Conservation (phyloP, 208 protist genomes). For the Leptomonas pyrrhocoris region DNA sequence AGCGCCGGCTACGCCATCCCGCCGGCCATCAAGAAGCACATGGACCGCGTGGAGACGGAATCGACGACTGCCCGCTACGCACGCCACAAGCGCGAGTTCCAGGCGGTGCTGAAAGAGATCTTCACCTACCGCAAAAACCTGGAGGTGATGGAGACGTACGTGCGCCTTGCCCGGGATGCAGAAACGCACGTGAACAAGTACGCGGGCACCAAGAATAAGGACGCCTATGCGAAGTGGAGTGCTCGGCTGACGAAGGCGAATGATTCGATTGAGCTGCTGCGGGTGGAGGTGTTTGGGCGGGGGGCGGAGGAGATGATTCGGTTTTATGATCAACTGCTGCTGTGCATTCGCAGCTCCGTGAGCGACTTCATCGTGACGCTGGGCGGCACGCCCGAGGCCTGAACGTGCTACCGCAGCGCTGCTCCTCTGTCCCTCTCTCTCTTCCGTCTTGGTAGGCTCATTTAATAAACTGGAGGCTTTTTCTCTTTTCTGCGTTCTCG, state of each 20-base stretch:
- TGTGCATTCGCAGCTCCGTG: not conserved
- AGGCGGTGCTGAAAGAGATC: conserved; percentile 9
- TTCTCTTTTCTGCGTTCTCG: not conserved
- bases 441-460: not conserved
- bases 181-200: conserved; percentile 6
- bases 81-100: conserved; percentile 12
- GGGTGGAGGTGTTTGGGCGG: conserved; percentile 5
- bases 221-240: not conserved
- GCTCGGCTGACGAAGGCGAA: not conserved
- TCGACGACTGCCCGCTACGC: conserved; percentile 12
- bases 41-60: conserved; percentile 8
- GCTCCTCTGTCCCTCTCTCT: not conserved
- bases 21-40: conserved; percentile 11
- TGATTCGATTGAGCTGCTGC: conserved; percentile 1
- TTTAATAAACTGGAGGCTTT: not conserved
- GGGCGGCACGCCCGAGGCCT: not conserved
- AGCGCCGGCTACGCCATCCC: not conserved
- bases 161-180: not conserved
- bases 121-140: conserved; percentile 12
- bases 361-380: conserved; percentile 14
- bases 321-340: conserved; percentile 9
- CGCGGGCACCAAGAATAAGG: conserved; percentile 3
- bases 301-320: conserved; percentile 10
- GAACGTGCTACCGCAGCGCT: too few species aligned
- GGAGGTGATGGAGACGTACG: conserved; percentile 17